Evolutionary conservation across 306 rosid species (phyloP).

Genomic region (Corylus americana): DNA sequence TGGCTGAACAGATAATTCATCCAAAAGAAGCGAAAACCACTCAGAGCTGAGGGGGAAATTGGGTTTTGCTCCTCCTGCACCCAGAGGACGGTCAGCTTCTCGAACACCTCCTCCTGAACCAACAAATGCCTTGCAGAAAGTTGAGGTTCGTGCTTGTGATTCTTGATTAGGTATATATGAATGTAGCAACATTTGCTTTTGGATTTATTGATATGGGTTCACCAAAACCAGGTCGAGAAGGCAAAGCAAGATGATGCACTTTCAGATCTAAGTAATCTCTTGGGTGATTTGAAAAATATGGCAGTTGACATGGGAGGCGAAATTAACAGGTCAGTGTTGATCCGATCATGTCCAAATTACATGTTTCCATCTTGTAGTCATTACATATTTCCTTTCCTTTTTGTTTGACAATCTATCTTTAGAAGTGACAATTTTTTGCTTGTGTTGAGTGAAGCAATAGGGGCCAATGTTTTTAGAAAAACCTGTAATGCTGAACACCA

Average conservation of each 20-base stretch:
- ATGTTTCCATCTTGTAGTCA: neutral
- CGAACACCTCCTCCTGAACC: constrained; percentile 61
- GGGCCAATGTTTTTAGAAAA: too few relatives aligned
- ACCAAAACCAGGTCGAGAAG: constrained; percentile 58
- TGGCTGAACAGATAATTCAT: constrained; percentile 47
- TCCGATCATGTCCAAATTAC: neutral
- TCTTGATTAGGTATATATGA: constrained; percentile 4
- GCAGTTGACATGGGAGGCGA: constrained; percentile 85
- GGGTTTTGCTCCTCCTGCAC: constrained; percentile 59
- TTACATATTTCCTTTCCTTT: neutral
- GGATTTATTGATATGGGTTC: constrained; percentile 7
- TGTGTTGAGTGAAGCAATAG: too few relatives aligned
- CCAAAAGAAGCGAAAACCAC: constrained; percentile 34
- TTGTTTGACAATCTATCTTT: neutral
- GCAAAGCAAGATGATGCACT: constrained; percentile 87
- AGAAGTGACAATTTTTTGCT: neutral
- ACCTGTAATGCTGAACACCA: too few relatives aligned
- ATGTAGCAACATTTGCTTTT: constrained; percentile 11
- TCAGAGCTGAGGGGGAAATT: constrained; percentile 62
- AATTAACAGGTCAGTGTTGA: constrained; percentile 57
- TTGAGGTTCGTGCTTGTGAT: constrained; percentile 52
- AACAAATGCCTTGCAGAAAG: constrained; percentile 52
- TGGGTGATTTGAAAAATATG: constrained; percentile 96
- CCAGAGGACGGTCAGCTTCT: constrained; percentile 57
- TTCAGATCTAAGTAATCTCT: constrained; percentile 71